Conservation (phyloP, 2,329 filamentous ascomycete genomes). For the Cercospora canescens region DNA sequence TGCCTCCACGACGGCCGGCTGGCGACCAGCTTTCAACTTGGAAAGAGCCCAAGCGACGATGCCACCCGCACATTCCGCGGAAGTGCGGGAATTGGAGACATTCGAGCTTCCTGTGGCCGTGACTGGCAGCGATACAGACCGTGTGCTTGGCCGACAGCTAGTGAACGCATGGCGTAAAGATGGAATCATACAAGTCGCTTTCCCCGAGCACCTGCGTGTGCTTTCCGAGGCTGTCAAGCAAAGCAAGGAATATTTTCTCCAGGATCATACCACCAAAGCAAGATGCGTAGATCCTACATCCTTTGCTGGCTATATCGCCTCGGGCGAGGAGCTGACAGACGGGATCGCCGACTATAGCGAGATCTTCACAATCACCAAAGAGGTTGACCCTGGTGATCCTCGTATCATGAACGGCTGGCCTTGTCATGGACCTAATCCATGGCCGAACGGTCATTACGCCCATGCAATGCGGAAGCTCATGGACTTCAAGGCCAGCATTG, state of each 20-base stretch:
- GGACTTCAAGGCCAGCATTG: constrained; percentile 11
- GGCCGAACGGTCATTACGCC: constrained; percentile 5
- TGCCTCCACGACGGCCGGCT: background rate
- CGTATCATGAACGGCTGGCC: constrained; percentile 10
- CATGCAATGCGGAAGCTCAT: constrained; percentile 10
- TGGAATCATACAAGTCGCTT: constrained; percentile 11
- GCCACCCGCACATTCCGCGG: constrained; percentile 9
- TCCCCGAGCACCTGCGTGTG: constrained; percentile 10
- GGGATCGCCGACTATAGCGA: constrained; percentile 18
- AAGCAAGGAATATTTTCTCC: constrained; percentile 15
- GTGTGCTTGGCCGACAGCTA: background rate
- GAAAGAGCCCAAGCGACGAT: constrained; percentile 2
- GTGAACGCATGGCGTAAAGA: constrained; percentile 15
- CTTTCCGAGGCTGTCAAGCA: constrained; percentile 14
- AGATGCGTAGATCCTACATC: constrained; percentile 13
- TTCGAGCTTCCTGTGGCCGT: constrained; percentile 13
- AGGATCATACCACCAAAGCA: constrained; percentile 7
- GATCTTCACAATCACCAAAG: constrained; percentile 19
- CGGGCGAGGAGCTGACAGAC: constrained; percentile 17
- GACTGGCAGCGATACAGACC: constrained; percentile 8
- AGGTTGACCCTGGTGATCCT: constrained; percentile 4
- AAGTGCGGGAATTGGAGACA: constrained; percentile 11
- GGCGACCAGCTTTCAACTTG: constrained; percentile 4
- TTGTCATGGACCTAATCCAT: constrained; percentile 14
- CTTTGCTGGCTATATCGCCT: constrained; percentile 18